Conservation (phyloP, 2,329 filamentous ascomycete species). For the Chrysoporthe puriensis region DNA sequence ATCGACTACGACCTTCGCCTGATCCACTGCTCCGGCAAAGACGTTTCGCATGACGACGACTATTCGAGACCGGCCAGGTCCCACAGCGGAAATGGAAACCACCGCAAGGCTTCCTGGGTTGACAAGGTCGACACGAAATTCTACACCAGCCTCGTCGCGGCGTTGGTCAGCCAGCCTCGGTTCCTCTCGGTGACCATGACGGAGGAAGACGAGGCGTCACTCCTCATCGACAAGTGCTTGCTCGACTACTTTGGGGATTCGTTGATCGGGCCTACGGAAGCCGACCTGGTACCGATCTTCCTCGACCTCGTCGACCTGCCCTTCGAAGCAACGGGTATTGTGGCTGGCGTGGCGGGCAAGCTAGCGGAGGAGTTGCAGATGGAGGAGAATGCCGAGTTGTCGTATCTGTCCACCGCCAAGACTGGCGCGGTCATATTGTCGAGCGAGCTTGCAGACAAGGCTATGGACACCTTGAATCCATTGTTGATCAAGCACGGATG, state of each 20-base stretch:
- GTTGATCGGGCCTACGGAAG: slow-evolving; percentile 74
- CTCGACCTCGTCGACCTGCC: slow-evolving; percentile 81
- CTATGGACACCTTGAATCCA: slow-evolving; percentile 69
- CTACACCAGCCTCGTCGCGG: slow-evolving; percentile 65
- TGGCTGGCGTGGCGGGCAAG: slow-evolving; percentile 87
- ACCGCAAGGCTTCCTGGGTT: slow-evolving; percentile 52
- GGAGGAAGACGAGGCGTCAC: slow-evolving; percentile 72
- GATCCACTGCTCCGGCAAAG: slow-evolving; percentile 77
- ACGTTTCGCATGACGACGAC: slow-evolving; percentile 45
- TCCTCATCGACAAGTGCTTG: slow-evolving; percentile 72
- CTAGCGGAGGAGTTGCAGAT: slow-evolving; percentile 73
- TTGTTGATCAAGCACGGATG: slow-evolving; percentile 45
- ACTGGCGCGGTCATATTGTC: slow-evolving; percentile 89
- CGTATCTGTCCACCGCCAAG: slow-evolving; percentile 85
- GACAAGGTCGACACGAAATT: slow-evolving; percentile 65
- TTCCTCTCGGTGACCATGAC: slow-evolving; percentile 78
- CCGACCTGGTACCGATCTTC: slow-evolving; percentile 81
- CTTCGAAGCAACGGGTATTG: slow-evolving; percentile 88
- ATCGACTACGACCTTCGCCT: slow-evolving; percentile 72
- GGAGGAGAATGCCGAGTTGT: slow-evolving; percentile 71
- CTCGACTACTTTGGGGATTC: slow-evolving; percentile 70
- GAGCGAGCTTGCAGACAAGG: slow-evolving; percentile 72
- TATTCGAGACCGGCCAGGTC: slow-evolving; percentile 41
- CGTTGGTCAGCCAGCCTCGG: slow-evolving; percentile 62
- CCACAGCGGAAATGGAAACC: slow-evolving; percentile 43